These are phyloP conservation scores for Paulownia fortunei DNA, from an alignment of 257 asterid species.

Conservation along the genomic window DNA sequence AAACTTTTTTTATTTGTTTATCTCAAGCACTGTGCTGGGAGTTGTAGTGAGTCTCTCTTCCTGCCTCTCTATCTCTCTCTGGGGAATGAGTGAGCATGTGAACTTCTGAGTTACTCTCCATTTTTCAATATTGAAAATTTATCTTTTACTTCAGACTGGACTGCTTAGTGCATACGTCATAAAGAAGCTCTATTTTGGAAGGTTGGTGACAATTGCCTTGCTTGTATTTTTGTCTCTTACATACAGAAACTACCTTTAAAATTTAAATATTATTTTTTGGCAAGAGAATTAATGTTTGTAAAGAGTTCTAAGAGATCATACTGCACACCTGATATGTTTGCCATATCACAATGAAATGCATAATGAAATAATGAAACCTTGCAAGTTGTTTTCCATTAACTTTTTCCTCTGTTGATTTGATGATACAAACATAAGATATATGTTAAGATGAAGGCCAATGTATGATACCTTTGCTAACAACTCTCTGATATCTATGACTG, in stretches of 20 bases:
- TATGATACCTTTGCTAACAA: background rate
- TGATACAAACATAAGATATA: slow-evolving; percentile 6
- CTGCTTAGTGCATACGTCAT: slow-evolving; percentile 88
- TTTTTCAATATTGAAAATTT: slow-evolving; percentile 24
- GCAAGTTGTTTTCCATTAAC: slow-evolving; percentile 20
- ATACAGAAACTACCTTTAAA: background rate
- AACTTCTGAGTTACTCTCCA: slow-evolving; percentile 26
- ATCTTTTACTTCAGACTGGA: slow-evolving; percentile 70
- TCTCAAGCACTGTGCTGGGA: slow-evolving; percentile 80
- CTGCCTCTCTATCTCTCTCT: slow-evolving; percentile 17
- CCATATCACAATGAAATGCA: background rate
- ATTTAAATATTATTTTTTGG: background rate
- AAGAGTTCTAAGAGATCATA: slow-evolving; percentile 18
- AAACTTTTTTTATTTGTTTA: slow-evolving; percentile 76
- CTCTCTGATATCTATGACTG: slow-evolving; percentile 22
- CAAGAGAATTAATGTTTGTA: slow-evolving; percentile 12
- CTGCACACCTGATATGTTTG: background rate
- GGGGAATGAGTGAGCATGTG: background rate
- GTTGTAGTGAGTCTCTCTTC: slow-evolving; percentile 64
- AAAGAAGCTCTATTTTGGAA: slow-evolving; percentile 93
- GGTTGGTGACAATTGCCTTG: slow-evolving; percentile 53
- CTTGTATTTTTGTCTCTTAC: slow-evolving; percentile 20
- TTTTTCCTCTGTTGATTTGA: slow-evolving; percentile 8
- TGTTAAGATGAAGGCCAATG: background rate
- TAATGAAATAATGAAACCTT: slow-evolving; percentile 3